These are phyloP conservation scores for Eucalyptus globulus DNA, from an alignment of 345 rosid genomes.

Conservation along the genomic window DNA sequence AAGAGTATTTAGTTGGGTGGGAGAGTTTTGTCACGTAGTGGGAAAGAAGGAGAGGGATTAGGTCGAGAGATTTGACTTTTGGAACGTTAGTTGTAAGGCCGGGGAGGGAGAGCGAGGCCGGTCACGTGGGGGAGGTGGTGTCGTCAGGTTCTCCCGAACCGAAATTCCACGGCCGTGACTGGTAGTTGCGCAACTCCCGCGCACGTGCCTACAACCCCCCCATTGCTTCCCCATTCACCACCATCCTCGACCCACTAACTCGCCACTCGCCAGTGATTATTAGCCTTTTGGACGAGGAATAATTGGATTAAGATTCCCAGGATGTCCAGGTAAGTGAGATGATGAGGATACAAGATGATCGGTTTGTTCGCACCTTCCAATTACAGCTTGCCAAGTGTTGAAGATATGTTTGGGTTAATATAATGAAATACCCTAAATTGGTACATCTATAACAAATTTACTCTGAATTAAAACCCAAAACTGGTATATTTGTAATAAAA, in stretches of 20 bases:
- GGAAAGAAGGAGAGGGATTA: neutral
- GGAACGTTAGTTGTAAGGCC: neutral
- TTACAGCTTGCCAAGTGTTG: neutral
- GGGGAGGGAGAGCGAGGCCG: neutral
- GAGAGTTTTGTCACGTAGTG: neutral
- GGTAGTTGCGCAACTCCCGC: neutral
- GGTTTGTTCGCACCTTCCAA: neutral
- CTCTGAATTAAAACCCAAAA: accelerated
- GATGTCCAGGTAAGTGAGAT: neutral
- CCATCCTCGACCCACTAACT: neutral
- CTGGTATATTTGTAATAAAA: accelerated
- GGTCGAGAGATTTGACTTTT: neutral
- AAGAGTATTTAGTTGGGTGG: neutral
- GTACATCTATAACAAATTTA: accelerated
- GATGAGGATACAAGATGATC: neutral
- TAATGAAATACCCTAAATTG: too few species aligned
- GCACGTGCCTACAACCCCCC: neutral
- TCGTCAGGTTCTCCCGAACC: neutral
- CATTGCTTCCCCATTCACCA: neutral
- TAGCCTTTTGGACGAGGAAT: neutral
- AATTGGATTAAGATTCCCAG: neutral
- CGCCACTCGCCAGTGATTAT: neutral
- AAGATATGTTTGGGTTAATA: too few species aligned
- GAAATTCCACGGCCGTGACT: neutral
- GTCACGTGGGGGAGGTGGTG: neutral